Evolutionary conservation across 1,284 basidiomycete genomes (phyloP), one percentile per base, ranked within the genome.

Genomic region (Rhodotorula sp.): DNA sequence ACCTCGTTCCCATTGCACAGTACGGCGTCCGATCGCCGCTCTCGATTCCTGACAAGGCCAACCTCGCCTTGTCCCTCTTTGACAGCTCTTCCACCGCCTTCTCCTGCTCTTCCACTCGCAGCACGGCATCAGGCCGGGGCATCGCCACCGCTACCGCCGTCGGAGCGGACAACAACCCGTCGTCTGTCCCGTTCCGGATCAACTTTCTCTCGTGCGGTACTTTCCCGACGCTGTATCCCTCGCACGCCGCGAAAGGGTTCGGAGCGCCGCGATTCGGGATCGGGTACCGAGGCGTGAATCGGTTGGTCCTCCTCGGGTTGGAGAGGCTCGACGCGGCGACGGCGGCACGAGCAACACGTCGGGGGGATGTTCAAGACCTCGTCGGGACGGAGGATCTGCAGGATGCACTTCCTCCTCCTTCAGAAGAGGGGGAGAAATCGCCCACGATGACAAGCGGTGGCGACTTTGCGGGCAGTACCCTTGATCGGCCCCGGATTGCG

Each of bases 21-120:
- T 72, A 72, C 64, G 64, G 58, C 20, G 55, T 72, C 6, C 29
- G 49, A 0, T 57, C 56, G n/a, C 45, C 69, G 18, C n/a, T 72
- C 24, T 33, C 44, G 10, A 49, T 72, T 14, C 70, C 68, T 0
- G 44, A 61, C 17, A 72, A 72, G 45, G 70, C 70, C 3, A 8
- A 44, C n/a, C 67, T 72, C 24, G 68, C 45, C 17, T 61, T 69
- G 61, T 66, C 67, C 15, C 68, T 72, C 56, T 70, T 72, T 30
- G 12, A 54, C 42, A 42, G 44, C 3, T 10, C 58, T 24, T 26
- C 60, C 20, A 6, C 37, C 15, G 44, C 54, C 46, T 30, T 46
- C 15, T 26, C 46, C 44, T n/a, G n/a, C n/a, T n/a, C n/a, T n/a
- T n/a, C n/a, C n/a, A n/a, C n/a, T n/a, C n/a, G n/a, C n/a, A n/a